phyloP scores from a whole-genome alignment of 805 yeast genomes.

The Cyberlindnera euphorbiiphila region DNA sequence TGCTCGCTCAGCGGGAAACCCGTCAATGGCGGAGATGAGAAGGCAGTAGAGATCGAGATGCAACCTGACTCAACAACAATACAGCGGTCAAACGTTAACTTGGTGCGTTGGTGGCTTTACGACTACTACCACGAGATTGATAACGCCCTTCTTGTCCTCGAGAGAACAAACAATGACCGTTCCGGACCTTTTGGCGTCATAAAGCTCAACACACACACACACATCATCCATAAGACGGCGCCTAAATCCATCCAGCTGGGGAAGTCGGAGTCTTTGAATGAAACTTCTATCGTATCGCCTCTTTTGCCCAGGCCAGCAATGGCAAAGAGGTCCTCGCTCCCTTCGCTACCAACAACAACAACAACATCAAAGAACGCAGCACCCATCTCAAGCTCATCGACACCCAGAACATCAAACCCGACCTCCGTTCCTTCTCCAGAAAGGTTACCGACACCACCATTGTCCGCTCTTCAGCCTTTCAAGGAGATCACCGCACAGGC shows the following conservation, averaged over 20 bases:
- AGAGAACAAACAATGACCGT: constrained; percentile 1
- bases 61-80: constrained; percentile 10
- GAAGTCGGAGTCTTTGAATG: too few species aligned
- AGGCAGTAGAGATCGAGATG: constrained; percentile 7
- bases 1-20: constrained; percentile 19
- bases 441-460: constrained; percentile 1
- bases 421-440: too few species aligned
- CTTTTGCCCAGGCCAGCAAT: neutral
- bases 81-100: constrained; percentile 65
- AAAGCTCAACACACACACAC: neutral
- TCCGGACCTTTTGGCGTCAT: constrained; percentile 23
- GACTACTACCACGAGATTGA: constrained; percentile 74
- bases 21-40: constrained; percentile 8
- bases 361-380: too few species aligned
- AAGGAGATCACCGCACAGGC: constrained; percentile 4
- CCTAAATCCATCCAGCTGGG: too few species aligned
- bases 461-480: constrained; percentile 3
- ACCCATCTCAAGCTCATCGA: too few species aligned
- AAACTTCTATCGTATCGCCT: too few species aligned
- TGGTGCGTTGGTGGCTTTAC: constrained; percentile 30
- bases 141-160: constrained; percentile 48
- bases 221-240: neutral
- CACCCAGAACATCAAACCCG: too few species aligned
- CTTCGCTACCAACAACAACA: neutral
- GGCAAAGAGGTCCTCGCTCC: neutral